phyloP scores from a whole-genome alignment of 2,329 filamentous ascomycete species.

The Hymenotorrendiella dingleyae region DNA sequence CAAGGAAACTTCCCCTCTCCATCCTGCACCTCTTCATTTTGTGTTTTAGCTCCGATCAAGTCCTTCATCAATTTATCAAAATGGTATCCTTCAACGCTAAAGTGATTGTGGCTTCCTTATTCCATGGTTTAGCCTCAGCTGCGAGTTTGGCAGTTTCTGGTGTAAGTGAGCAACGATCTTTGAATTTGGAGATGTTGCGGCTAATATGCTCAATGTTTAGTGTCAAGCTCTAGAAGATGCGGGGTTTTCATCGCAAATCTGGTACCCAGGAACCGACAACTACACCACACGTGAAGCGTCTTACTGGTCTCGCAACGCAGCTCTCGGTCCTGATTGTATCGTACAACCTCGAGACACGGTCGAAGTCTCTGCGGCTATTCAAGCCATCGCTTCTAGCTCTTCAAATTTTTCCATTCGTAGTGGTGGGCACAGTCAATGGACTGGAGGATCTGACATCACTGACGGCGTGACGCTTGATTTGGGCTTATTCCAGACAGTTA shows the following conservation, averaged over 20 bases:
- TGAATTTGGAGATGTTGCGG: no score
- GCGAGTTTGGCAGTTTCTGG: neutral
- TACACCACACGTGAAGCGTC: neutral
- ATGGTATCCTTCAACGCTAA: no score
- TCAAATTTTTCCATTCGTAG: conserved; percentile 46
- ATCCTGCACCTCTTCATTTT: no score
- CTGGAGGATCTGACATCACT: conserved; percentile 43
- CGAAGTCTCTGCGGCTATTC: conserved; percentile 3
- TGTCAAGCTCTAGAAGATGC: neutral
- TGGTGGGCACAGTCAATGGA: conserved; percentile 51
- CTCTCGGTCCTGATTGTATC: conserved; percentile 3
- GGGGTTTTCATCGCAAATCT: neutral
- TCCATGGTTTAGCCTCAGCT: no score
- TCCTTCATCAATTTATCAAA: no score
- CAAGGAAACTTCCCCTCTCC: no score
- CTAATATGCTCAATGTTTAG: neutral
- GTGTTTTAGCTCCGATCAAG: no score
- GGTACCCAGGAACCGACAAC: conserved; percentile 1
- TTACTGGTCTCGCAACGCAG: conserved; percentile 5
- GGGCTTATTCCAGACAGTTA: conserved; percentile 9
- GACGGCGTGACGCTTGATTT: conserved; percentile 39
- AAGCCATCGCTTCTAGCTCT: neutral
- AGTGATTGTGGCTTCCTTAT: no score
- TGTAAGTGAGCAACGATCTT: neutral
- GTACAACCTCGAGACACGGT: conserved; percentile 3